These are phyloP conservation scores for Sclerotinia glacialis DNA, from an alignment of 2,329 filamentous ascomycete genomes.

Conservation along the genomic window DNA sequence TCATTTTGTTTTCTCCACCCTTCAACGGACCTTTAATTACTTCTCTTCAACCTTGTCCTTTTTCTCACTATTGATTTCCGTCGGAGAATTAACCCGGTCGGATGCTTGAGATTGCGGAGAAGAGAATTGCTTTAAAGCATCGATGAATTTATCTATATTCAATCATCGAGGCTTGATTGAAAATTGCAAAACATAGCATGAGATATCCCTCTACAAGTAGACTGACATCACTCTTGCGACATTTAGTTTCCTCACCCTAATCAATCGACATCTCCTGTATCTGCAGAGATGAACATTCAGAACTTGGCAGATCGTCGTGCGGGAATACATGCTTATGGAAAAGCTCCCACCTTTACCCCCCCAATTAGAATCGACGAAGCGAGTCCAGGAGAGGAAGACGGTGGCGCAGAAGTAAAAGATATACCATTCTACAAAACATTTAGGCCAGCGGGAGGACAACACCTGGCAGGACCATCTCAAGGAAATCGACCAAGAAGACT, in stretches of 20 bases:
- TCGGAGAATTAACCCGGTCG: background rate
- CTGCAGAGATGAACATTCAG: conserved; percentile 19
- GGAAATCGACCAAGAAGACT: conserved; percentile 3
- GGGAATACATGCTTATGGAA: conserved; percentile 3
- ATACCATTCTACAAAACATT: conserved; percentile 30
- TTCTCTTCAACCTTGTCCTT: background rate
- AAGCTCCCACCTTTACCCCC: conserved; percentile 11
- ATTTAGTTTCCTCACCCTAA: conserved; percentile 21
- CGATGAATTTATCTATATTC: background rate
- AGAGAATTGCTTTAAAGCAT: background rate
- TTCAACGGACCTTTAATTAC: background rate
- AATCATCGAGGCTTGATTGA: background rate
- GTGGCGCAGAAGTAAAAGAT: conserved; percentile 32
- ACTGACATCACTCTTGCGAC: conserved; percentile 13
- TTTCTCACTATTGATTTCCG: conserved; percentile 1
- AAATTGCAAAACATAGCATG: background rate
- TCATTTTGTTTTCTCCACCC: background rate
- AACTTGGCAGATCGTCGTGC: conserved; percentile 18
- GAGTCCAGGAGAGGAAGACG: conserved; percentile 19
- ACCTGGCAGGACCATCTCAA: conserved; percentile 1
- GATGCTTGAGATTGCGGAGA: background rate
- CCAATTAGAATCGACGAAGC: conserved; percentile 17
- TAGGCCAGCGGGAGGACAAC: background rate
- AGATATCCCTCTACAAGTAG: background rate
- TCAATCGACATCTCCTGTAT: conserved; percentile 4